These are phyloP conservation scores for Malania oleifera DNA, from an alignment of 164 flowering plant genomes.

Conservation along the genomic window DNA sequence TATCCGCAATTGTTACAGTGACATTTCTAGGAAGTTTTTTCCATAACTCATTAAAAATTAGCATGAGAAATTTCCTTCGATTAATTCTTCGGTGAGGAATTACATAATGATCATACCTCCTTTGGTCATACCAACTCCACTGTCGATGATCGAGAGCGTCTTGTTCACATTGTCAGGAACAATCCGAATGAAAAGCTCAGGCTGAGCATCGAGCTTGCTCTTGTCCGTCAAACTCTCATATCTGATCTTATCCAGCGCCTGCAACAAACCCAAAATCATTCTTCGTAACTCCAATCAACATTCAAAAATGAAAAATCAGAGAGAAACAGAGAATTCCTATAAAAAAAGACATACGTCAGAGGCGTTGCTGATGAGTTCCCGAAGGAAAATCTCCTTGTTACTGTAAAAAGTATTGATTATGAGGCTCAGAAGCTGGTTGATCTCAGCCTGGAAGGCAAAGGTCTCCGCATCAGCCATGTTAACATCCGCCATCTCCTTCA, in stretches of 20 bases:
- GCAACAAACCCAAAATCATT: neutral
- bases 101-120: conserved; percentile 32
- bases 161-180: conserved; percentile 64
- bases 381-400: conserved; percentile 83
- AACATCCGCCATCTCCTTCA: conserved; percentile 36
- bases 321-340: neutral
- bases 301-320: neutral
- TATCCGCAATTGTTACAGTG: too few species aligned
- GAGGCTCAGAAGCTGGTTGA: conserved; percentile 69
- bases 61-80: too few species aligned
- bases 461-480: conserved; percentile 51
- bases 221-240: conserved; percentile 63
- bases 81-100: too few species aligned
- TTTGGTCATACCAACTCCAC: conserved; percentile 71
- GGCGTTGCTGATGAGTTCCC: conserved; percentile 75
- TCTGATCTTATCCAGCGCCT: conserved; percentile 72
- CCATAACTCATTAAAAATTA: too few species aligned
- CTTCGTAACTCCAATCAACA: neutral
- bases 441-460: conserved; percentile 70
- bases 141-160: conserved; percentile 61
- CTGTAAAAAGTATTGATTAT: conserved; percentile 84
- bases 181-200: conserved; percentile 60
- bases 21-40: too few species aligned
- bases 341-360: conserved; percentile 51
- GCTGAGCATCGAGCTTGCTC: conserved; percentile 67